Evolutionary conservation across 768 basidiomycete species (phyloP).

Genomic region (Mycena epipterygia): DNA sequence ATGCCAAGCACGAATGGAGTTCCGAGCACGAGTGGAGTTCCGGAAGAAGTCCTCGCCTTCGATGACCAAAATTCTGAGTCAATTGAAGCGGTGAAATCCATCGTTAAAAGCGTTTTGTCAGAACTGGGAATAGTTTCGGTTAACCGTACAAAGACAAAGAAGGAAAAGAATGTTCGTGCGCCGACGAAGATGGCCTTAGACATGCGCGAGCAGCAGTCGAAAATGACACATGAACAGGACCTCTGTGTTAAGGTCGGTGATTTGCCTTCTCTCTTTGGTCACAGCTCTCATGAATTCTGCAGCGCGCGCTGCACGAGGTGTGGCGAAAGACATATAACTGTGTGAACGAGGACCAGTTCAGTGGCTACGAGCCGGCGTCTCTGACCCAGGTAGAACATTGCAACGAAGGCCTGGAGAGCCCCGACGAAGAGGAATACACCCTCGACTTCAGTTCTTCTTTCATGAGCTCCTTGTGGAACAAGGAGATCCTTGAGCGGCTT

Average conservation of each 20-base stretch:
- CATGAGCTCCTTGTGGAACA: background rate
- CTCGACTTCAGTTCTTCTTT: constrained; percentile 4
- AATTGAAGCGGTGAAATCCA: too few relatives aligned
- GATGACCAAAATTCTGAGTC: too few relatives aligned
- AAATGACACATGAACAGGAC: background rate
- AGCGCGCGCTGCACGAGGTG: background rate
- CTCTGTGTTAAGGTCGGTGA: background rate
- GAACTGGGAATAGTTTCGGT: too few relatives aligned
- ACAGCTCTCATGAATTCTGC: background rate
- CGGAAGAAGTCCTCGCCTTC: too few relatives aligned
- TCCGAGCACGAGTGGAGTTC: too few relatives aligned
- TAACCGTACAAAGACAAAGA: too few relatives aligned
- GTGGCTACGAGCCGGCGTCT: background rate
- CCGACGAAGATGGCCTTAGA: too few relatives aligned
- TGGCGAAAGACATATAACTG: background rate
- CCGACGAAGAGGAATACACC: background rate
- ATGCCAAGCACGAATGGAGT: too few relatives aligned
- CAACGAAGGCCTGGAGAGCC: background rate
- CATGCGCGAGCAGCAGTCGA: constrained; percentile 2
- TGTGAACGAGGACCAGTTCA: background rate
- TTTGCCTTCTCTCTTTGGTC: background rate
- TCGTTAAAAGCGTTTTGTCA: too few relatives aligned
- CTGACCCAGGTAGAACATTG: background rate
- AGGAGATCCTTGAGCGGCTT: background rate
- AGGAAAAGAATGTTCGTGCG: too few relatives aligned